A percentile compares a stretch with the other conserved stretches of the same genome.
phyloP scores from a whole-genome alignment of 2,329 filamentous ascomycete species.

The Claviceps pusilla region DNA sequence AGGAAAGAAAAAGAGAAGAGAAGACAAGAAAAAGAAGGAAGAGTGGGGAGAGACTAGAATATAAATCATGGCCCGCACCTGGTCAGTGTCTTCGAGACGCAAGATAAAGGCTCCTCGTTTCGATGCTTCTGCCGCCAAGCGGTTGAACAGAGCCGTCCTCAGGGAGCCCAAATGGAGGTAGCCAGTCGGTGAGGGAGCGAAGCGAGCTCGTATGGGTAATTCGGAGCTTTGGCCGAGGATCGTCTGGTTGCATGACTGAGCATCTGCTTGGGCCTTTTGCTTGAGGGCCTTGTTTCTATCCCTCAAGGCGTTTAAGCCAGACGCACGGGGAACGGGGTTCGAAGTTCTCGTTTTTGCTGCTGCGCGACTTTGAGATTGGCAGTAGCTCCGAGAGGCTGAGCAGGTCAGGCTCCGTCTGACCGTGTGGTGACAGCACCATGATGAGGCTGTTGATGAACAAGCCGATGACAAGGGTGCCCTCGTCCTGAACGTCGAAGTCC shows the following conservation, averaged over 20 bases:
- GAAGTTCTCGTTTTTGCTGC: neutral
- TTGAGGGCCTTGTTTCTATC: slow-evolving; percentile 11
- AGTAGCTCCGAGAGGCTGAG: neutral
- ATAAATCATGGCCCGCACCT: slow-evolving; percentile 39
- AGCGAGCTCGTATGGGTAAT: slow-evolving; percentile 46
- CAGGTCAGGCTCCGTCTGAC: neutral
- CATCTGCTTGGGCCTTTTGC: slow-evolving; percentile 5
- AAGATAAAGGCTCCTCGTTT: slow-evolving; percentile 72
- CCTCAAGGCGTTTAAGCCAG: slow-evolving; percentile 8
- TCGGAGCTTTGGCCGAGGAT: slow-evolving; percentile 34
- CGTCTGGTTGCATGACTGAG: slow-evolving; percentile 5
- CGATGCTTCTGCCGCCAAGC: slow-evolving; percentile 73
- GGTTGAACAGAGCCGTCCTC: slow-evolving; percentile 90
- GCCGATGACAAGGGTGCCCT: neutral
- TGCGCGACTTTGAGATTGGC: neutral
- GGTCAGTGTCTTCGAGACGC: slow-evolving; percentile 89
- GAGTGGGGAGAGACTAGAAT: too few relatives aligned
- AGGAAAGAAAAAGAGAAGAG: too few relatives aligned
- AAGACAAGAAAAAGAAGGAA: too few relatives aligned
- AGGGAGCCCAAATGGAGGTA: slow-evolving; percentile 85
- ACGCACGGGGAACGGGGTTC: too few relatives aligned
- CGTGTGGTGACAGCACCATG: neutral
- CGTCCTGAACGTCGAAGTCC: neutral
- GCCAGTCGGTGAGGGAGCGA: slow-evolving; percentile 90
- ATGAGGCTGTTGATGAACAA: neutral